phyloP scores from a whole-genome alignment of 1,284 basidiomycete genomes.

The Sporisorium scitamineum region DNA sequence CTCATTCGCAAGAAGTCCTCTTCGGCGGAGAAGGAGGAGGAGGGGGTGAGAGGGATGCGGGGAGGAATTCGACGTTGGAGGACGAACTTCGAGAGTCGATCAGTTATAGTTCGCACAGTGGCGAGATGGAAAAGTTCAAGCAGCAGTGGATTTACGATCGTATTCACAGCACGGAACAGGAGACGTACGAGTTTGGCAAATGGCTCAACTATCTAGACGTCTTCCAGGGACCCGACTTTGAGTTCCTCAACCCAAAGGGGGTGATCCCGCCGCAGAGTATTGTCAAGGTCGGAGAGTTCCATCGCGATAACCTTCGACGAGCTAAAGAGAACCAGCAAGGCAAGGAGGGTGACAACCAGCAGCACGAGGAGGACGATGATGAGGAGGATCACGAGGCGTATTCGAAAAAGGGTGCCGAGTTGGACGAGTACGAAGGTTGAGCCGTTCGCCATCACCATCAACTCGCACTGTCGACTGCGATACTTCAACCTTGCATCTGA shows the following conservation, averaged over 20 bases:
- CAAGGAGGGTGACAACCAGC: slow-evolving; percentile 38
- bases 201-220: slow-evolving; percentile 69
- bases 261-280: slow-evolving; percentile 68
- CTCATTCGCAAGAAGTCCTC: slow-evolving; percentile 69
- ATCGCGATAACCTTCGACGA: slow-evolving; percentile 76
- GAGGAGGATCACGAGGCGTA: slow-evolving; percentile 71
- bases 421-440: slow-evolving; percentile 69
- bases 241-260: slow-evolving; percentile 70
- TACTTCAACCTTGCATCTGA: not conserved
- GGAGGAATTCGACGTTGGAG: slow-evolving; percentile 8
- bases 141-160: slow-evolving; percentile 65
- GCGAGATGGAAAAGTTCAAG: slow-evolving; percentile 63
- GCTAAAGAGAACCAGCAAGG: slow-evolving; percentile 37
- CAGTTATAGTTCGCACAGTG: slow-evolving; percentile 36
- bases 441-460: no score
- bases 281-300: slow-evolving; percentile 73
- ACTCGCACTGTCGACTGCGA: no score
- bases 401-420: slow-evolving; percentile 75
- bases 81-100: slow-evolving; percentile 53
- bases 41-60: slow-evolving; percentile 2
- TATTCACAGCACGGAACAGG: slow-evolving; percentile 78
- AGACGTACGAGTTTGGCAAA: slow-evolving; percentile 74
- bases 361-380: slow-evolving; percentile 62
- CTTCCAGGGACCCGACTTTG: slow-evolving; percentile 63
- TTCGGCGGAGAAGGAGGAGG: slow-evolving; percentile 5